phyloP scores from a whole-genome alignment of 1,284 basidiomycete species.

The Ustanciosporium gigantosporum region DNA sequence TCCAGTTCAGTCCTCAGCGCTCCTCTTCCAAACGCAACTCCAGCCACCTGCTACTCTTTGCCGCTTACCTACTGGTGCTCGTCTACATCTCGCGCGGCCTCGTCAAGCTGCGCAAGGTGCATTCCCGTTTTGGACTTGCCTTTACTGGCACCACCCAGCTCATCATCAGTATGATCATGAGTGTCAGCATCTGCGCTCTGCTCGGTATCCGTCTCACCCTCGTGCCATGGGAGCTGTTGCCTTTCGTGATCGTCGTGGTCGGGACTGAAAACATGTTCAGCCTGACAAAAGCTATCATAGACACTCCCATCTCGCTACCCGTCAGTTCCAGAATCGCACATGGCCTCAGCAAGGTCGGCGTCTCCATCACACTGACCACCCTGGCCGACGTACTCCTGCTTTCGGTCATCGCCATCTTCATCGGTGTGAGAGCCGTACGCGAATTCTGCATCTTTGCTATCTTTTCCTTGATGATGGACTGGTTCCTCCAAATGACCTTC shows the following conservation, averaged over 20 bases:
- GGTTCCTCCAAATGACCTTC: constrained; percentile 90
- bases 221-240: constrained; percentile 84
- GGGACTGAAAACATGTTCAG: constrained; percentile 98
- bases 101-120: constrained; percentile 67
- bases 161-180: constrained; percentile 86
- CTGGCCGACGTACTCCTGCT: constrained; percentile 82
- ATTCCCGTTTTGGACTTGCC: constrained; percentile 86
- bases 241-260: constrained; percentile 91
- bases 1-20: constrained; percentile 41
- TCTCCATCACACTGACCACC: constrained; percentile 87
- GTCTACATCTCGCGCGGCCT: constrained; percentile 78
- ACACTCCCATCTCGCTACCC: constrained; percentile 82
- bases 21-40: constrained; percentile 19
- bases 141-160: constrained; percentile 92
- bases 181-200: constrained; percentile 84
- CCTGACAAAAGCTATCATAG: constrained; percentile 83
- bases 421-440: constrained; percentile 75
- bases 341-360: constrained; percentile 83
- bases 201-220: constrained; percentile 81
- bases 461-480: constrained; percentile 90
- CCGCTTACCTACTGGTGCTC: constrained; percentile 79
- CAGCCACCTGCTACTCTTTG: constrained; percentile 67
- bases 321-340: constrained; percentile 90
- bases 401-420: constrained; percentile 75
- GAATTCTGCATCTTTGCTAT: constrained; percentile 94